Percentiles rank a stretch among this genome's conserved stretches.
phyloP scores from a whole-genome alignment of 306 rosid genomes.

The Heteromeles arbutifolia region DNA sequence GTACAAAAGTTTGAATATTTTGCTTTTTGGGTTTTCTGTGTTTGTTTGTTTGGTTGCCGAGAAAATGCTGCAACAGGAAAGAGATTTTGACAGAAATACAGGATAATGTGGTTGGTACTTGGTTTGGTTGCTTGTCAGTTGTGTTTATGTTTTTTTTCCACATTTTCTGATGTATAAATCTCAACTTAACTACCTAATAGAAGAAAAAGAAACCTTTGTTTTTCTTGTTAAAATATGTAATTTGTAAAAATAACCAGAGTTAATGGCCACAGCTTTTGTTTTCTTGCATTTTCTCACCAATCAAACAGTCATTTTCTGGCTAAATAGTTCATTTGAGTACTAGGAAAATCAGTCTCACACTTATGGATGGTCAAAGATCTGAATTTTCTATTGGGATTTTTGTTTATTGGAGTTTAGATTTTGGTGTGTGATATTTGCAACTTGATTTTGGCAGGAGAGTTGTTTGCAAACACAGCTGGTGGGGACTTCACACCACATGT shows the following conservation, averaged over 20 bases:
- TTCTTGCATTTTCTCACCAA: conserved; percentile 4
- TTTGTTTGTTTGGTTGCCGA: conserved; percentile 18
- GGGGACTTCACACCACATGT: conserved; percentile 69
- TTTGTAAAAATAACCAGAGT: not conserved
- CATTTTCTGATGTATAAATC: conserved; percentile 8
- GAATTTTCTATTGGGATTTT: not conserved
- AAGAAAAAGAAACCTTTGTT: not conserved
- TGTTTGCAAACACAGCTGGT: conserved; percentile 48
- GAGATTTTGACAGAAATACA: not conserved
- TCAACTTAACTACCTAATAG: conserved; percentile 9
- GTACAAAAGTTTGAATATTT: not conserved
- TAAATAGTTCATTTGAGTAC: conserved; percentile 1
- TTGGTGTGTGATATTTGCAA: conserved; percentile 4
- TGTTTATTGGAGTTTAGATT: not conserved
- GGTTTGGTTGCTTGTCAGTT: conserved; percentile 3
- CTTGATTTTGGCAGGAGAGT: conserved; percentile 47
- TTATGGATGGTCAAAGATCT: conserved; percentile 6
- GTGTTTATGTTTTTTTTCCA: not conserved
- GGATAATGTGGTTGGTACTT: conserved; percentile 7
- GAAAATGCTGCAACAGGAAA: conserved; percentile 18
- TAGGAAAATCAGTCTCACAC: not conserved
- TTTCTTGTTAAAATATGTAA: not conserved
- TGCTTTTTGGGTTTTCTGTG: not conserved
- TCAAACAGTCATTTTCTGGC: not conserved
- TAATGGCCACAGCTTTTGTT: not conserved